Evolutionary conservation across 192 early-diverging fungal species (phyloP).

Genomic region (Tieghemiomyces parasiticus): DNA sequence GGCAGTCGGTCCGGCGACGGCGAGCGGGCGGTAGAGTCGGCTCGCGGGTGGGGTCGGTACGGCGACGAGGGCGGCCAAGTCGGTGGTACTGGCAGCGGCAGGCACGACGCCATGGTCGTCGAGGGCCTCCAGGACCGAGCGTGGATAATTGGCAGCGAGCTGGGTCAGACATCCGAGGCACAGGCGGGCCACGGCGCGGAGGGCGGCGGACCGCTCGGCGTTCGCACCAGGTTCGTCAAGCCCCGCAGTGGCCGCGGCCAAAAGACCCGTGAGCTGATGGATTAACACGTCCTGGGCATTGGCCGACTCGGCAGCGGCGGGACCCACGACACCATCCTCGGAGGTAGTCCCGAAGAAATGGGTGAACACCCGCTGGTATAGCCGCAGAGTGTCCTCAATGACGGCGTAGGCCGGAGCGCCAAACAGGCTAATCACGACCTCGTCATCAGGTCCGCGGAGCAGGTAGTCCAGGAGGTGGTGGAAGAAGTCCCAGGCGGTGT

Average conservation of each 20-base stretch:
- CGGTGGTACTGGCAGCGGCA: background rate
- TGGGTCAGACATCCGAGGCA: conserved; percentile 2
- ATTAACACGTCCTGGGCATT: conserved; percentile 4
- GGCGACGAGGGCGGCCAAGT: background rate
- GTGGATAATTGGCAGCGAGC: background rate
- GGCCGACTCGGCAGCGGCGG: background rate
- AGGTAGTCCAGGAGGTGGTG: conserved; percentile 10
- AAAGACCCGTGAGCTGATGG: background rate
- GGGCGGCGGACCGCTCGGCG: background rate
- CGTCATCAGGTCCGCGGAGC: background rate
- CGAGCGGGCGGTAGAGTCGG: no score
- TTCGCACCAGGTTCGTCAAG: background rate
- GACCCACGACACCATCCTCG: background rate
- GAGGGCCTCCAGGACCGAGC: conserved; percentile 1
- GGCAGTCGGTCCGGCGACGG: no score
- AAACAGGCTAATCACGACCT: background rate
- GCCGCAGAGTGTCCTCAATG: conserved; percentile 5
- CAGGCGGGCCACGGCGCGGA: background rate
- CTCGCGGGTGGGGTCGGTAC: no score
- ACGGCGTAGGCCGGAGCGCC: background rate
- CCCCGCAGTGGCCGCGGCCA: background rate
- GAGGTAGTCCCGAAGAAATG: background rate
- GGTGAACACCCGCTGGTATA: conserved; percentile 3
- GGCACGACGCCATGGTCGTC: conserved; percentile 1
- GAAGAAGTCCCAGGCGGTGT: conserved; percentile 1